Percentiles rank a stretch among this genome's conserved stretches.
phyloP scores from a whole-genome alignment of 2,329 filamentous ascomycete genomes.

The Apiospora saccharicola region DNA sequence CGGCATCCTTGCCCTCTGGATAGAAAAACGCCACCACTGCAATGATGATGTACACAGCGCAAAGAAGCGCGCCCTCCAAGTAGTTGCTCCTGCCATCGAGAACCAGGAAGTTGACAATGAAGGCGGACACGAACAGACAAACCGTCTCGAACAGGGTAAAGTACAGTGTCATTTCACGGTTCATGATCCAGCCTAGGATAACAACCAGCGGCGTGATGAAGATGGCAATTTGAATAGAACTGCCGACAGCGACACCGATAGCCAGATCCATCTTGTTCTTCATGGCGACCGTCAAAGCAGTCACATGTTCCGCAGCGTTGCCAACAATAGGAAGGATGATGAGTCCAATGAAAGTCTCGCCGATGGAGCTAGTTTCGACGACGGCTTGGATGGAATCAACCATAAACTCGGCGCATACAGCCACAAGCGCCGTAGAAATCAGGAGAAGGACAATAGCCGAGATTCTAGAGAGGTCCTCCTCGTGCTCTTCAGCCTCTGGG shows the following conservation, averaged over 20 bases:
- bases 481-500: constrained; percentile 45
- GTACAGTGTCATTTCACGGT: constrained; percentile 77
- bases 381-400: constrained; percentile 72
- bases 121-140: constrained; percentile 81
- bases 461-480: constrained; percentile 59
- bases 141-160: constrained; percentile 92
- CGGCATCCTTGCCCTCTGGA: constrained; percentile 56
- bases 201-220: constrained; percentile 76
- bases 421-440: constrained; percentile 70
- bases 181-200: constrained; percentile 74
- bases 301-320: constrained; percentile 77
- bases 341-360: constrained; percentile 74
- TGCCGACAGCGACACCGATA: constrained; percentile 75
- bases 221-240: constrained; percentile 75
- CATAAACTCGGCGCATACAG: constrained; percentile 74
- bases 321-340: constrained; percentile 78
- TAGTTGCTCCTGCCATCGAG: constrained; percentile 88
- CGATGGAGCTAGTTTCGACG: constrained; percentile 61
- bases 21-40: constrained; percentile 73
- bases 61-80: constrained; percentile 77
- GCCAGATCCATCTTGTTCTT: constrained; percentile 82
- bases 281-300: constrained; percentile 72
- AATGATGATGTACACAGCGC: constrained; percentile 73
- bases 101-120: constrained; percentile 89
- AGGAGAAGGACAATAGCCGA: constrained; percentile 69